These are phyloP conservation scores for Mortierella sp. DNA, from an alignment of 371 early-diverging fungal species.

Conservation along the genomic window DNA sequence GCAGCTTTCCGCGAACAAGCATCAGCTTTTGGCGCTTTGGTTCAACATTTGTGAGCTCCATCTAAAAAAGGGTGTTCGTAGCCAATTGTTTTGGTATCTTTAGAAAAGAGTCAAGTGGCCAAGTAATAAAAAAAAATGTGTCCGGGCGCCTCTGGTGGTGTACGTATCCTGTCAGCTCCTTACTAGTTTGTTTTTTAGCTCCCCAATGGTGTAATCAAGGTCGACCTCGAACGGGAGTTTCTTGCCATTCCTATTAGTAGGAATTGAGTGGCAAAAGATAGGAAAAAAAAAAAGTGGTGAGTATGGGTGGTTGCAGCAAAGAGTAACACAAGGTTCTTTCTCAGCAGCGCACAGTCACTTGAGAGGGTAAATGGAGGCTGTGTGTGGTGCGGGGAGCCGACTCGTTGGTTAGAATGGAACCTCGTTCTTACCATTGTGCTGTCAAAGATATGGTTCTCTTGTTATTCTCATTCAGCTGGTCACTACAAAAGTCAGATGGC, in stretches of 20 bases:
- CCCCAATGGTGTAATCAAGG: constrained; percentile 46
- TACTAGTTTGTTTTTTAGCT: constrained; percentile 49
- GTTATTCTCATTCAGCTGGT: constrained; percentile 30
- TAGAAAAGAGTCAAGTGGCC: not conserved
- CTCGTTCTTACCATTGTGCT: constrained; percentile 35
- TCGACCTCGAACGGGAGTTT: constrained; percentile 49
- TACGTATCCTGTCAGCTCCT: not conserved
- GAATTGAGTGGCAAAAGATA: not conserved
- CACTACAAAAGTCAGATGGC: too few species aligned
- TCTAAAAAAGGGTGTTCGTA: constrained; percentile 3
- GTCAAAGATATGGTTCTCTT: constrained; percentile 44
- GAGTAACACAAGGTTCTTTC: not conserved
- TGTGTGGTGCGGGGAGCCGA: not conserved
- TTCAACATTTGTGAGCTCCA: constrained; percentile 65
- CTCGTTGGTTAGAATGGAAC: not conserved
- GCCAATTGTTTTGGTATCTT: not conserved
- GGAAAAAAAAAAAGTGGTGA: not conserved
- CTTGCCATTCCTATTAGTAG: constrained; percentile 42
- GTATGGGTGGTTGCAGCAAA: not conserved
- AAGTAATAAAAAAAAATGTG: not conserved
- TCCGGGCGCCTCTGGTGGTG: not conserved
- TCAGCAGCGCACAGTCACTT: not conserved
- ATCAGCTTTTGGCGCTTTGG: constrained; percentile 68
- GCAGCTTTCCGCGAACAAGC: constrained; percentile 61
- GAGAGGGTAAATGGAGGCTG: not conserved